phyloP scores from a whole-genome alignment of 176 grass and related monocot genomes.

The Areca catechu region DNA sequence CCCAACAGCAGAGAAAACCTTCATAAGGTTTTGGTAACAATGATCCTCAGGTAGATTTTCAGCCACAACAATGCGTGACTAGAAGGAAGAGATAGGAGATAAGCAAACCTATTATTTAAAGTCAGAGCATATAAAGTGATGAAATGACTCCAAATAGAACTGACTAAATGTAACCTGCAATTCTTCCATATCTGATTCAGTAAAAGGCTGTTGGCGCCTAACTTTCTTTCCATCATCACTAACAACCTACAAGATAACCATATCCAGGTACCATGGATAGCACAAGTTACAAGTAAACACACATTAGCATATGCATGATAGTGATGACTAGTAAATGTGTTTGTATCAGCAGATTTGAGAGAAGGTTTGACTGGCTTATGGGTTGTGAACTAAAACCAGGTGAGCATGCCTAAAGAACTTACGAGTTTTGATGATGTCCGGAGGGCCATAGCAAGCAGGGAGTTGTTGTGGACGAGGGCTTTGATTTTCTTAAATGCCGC shows the following conservation, averaged over 20 bases:
- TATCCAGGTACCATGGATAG: too few species aligned
- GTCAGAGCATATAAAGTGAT: conserved; percentile 1
- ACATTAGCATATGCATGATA: too few species aligned
- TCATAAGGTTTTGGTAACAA: conserved; percentile 98
- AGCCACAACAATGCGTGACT: conserved; percentile 92
- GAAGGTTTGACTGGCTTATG: too few species aligned
- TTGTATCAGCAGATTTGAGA: too few species aligned
- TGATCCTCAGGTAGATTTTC: conserved; percentile 99
- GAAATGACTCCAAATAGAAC: not conserved
- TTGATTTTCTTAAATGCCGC: conserved; percentile 98
- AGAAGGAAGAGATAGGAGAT: conserved; percentile 10
- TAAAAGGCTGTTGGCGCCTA: conserved; percentile 66
- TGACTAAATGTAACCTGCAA: conserved; percentile 45
- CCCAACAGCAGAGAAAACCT: conserved; percentile 85
- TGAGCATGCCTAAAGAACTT: conserved; percentile 12
- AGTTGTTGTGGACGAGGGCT: conserved; percentile 64
- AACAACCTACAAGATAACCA: conserved; percentile 41
- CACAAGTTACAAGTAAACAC: too few species aligned
- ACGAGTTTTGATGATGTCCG: conserved; percentile 89
- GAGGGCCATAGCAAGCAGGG: conserved; percentile 81
- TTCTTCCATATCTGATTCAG: conserved; percentile 85
- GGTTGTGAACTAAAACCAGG: too few species aligned
- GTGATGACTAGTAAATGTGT: too few species aligned
- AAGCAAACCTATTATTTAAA: conserved; percentile 9
- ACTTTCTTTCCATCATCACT: conserved; percentile 95